Percentiles rank a stretch among this genome's conserved stretches.
phyloP scores from a whole-genome alignment of 371 early-diverging fungal genomes.

The Haplosporangium sp. region DNA sequence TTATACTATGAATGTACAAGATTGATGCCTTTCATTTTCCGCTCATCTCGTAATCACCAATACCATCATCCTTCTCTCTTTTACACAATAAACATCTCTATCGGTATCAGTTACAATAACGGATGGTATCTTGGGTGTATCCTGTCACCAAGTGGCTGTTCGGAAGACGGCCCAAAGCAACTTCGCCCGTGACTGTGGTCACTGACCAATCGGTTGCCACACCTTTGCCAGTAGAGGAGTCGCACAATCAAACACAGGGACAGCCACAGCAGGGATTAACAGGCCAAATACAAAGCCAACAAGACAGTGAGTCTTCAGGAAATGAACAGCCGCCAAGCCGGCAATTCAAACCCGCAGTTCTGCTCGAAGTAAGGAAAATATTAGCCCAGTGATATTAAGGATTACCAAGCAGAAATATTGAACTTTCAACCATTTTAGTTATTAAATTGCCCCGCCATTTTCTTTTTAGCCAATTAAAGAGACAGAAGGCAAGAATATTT shows the following conservation, averaged over 20 bases:
- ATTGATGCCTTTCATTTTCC: background rate
- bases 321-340: background rate
- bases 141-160: slow-evolving; percentile 39
- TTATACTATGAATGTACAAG: background rate
- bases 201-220: background rate
- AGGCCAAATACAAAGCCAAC: background rate
- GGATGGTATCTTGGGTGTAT: slow-evolving; percentile 38
- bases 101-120: background rate
- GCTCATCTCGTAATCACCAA: background rate
- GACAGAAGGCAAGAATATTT: background rate
- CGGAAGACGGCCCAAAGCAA: background rate
- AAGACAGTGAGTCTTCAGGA: background rate
- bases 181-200: slow-evolving; percentile 5
- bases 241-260: background rate
- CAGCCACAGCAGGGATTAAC: background rate
- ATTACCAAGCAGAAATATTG: slow-evolving; percentile 21
- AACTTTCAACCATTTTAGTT: background rate
- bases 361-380: slow-evolving; percentile 10
- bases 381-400: background rate
- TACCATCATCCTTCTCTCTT: background rate
- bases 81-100: background rate
- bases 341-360: background rate
- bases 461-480: background rate
- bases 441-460: background rate
- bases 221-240: background rate